phyloP scores from a whole-genome alignment of 352 stramenopile species.

The Pythium rishiriense region DNA sequence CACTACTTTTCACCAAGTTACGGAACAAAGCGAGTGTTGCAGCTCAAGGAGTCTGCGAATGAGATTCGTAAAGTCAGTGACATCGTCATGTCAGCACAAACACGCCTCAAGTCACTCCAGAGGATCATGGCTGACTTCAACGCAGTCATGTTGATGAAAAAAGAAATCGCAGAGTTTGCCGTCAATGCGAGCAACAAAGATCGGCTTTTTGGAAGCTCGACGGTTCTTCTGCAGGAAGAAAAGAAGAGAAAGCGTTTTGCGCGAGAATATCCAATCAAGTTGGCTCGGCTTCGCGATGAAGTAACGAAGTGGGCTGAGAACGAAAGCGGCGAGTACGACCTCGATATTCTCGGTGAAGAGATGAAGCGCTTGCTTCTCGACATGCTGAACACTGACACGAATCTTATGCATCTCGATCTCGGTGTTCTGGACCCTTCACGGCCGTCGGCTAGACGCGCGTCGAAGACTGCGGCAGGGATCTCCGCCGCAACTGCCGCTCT shows the following conservation, averaged over 20 bases:
- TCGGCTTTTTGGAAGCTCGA: constrained; percentile 71
- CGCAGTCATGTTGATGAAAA: constrained; percentile 69
- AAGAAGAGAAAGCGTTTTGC: constrained; percentile 72
- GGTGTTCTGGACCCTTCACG: constrained; percentile 41
- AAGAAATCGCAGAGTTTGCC: constrained; percentile 78
- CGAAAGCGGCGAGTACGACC: constrained; percentile 69
- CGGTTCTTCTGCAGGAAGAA: constrained; percentile 75
- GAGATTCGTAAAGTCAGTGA: constrained; percentile 49
- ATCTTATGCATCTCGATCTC: constrained; percentile 83
- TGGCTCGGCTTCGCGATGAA: constrained; percentile 57
- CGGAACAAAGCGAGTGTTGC: constrained; percentile 37
- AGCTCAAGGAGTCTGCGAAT: constrained; percentile 42
- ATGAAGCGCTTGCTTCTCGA: constrained; percentile 73
- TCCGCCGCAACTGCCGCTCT: not conserved
- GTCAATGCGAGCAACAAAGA: constrained; percentile 68
- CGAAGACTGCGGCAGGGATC: constrained; percentile 20
- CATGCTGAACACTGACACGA: constrained; percentile 84
- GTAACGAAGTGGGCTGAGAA: constrained; percentile 75
- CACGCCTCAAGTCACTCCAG: constrained; percentile 63
- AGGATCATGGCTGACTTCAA: constrained; percentile 81
- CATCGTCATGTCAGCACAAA: constrained; percentile 53
- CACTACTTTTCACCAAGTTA: constrained; percentile 36
- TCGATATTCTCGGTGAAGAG: constrained; percentile 68
- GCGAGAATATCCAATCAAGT: constrained; percentile 63
- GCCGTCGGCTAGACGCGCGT: constrained; percentile 33